Evolutionary conservation across 2,329 filamentous ascomycete genomes (phyloP).

Genomic region (Parascedosporium putredinis): DNA sequence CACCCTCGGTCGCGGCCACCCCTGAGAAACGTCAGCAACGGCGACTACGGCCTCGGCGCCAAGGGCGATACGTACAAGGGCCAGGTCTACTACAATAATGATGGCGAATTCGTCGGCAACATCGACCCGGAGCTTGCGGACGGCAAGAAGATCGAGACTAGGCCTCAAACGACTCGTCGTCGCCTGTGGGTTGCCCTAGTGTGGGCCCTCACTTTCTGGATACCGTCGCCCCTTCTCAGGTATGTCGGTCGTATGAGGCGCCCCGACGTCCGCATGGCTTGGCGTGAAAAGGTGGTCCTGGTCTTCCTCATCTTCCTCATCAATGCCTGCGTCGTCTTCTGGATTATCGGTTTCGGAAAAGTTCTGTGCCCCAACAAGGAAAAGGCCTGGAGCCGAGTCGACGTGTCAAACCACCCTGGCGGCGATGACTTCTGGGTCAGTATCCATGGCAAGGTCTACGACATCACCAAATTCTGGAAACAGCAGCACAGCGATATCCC

Average conservation of each 20-base stretch:
- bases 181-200: slow-evolving; percentile 72
- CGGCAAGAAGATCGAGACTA: slow-evolving; percentile 64
- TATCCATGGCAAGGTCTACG: slow-evolving; percentile 81
- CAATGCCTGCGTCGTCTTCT: slow-evolving; percentile 79
- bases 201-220: slow-evolving; percentile 87
- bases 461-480: slow-evolving; percentile 81
- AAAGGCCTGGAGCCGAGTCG: slow-evolving; percentile 69
- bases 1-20: slow-evolving; percentile 52
- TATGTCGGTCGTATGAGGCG: slow-evolving; percentile 89
- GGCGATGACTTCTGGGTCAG: slow-evolving; percentile 75
- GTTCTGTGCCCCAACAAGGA: slow-evolving; percentile 83
- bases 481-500: slow-evolving; percentile 68
- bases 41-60: slow-evolving; percentile 79
- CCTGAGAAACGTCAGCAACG: slow-evolving; percentile 47
- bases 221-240: slow-evolving; percentile 75
- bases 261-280: slow-evolving; percentile 91
- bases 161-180: slow-evolving; percentile 51
- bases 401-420: slow-evolving; percentile 63
- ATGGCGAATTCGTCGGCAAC: slow-evolving; percentile 56
- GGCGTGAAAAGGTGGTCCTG: slow-evolving; percentile 88
- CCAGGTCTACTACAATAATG: slow-evolving; percentile 63
- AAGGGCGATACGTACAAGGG: slow-evolving; percentile 75
- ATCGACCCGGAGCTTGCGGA: slow-evolving; percentile 71
- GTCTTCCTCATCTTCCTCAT: slow-evolving; percentile 70
- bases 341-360: slow-evolving; percentile 77